Percentiles rank a stretch among this genome's conserved stretches.
Conservation (phyloP, 208 protist genomes). For the Wallacemonas sp. region DNA sequence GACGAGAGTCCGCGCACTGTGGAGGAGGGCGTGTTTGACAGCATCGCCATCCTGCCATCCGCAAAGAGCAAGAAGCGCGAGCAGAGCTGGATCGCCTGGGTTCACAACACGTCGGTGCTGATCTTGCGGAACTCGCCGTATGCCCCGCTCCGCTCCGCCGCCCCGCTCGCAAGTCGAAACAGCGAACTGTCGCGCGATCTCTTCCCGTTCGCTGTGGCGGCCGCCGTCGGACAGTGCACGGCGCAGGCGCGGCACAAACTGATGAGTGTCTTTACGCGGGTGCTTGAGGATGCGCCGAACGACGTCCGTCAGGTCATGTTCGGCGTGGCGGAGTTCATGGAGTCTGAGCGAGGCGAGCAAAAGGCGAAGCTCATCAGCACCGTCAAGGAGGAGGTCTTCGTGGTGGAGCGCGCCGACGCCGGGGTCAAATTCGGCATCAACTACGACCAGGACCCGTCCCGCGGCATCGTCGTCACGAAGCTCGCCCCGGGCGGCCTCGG, state of each 20-base stretch:
- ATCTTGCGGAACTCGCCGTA: conserved; percentile 84
- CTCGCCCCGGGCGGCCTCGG: conserved; percentile 75
- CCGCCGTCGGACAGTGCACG: conserved; percentile 59
- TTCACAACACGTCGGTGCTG: conserved; percentile 76
- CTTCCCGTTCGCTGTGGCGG: conserved; percentile 80
- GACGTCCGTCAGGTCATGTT: conserved; percentile 85
- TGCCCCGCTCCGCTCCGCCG: conserved; percentile 57
- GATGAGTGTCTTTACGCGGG: conserved; percentile 75
- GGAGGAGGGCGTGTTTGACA: conserved; percentile 51
- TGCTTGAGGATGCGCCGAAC: conserved; percentile 61
- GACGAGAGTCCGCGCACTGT: conserved; percentile 41
- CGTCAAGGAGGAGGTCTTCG: conserved; percentile 44
- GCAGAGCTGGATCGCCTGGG: conserved; percentile 88
- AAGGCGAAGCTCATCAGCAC: conserved; percentile 45
- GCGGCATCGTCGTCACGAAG: conserved; percentile 84
- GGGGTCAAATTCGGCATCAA: conserved; percentile 89
- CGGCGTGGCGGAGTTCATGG: conserved; percentile 84
- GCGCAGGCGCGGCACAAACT: conserved; percentile 41
- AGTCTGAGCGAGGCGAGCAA: conserved; percentile 73
- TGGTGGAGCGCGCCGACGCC: conserved; percentile 51
- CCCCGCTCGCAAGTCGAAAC: conserved; percentile 59
- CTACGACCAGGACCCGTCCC: conserved; percentile 76
- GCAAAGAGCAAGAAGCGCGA: conserved; percentile 85
- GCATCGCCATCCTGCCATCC: conserved; percentile 61
- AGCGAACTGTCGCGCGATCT: conserved; percentile 79